Evolutionary conservation across 257 asterid species (phyloP), one percentile per base, ranked within the genome.

Genomic region (Solanum corneliomulleri): DNA sequence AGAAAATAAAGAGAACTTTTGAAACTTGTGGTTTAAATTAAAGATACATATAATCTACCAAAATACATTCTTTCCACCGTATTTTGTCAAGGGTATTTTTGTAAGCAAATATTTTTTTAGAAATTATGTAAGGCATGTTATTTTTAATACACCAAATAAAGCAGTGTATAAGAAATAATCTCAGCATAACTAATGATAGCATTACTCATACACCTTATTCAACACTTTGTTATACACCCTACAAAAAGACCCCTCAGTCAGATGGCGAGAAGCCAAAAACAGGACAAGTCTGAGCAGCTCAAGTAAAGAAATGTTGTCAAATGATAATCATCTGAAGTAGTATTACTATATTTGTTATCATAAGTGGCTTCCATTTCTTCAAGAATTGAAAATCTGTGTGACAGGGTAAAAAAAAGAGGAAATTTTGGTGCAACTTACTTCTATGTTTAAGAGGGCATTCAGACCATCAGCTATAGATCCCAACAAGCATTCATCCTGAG

Each of bases 401-500:
- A 80, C 60, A n/a, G 82, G 58, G 84, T 20, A 15, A 71, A 83
- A 66, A 86, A 82, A 85, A 70, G 66, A 37, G 85, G 52, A 44
- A 70, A 25, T 60, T 5, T 75, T 42, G 16, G 31, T 10, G 76
- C 45, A 86, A 86, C 98, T 93, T 92, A 97, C 99, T 93, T 96
- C 99, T 87, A 97, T 93, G 86, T 89, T 94, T 66, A 97, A 90
- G 88, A 97, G 92, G 56, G 99, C 95, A 89, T 96, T 96, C 85
- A 97, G 91, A 60, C 99, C 99, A 77, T 96, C 98, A 90, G 94
- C 98, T 89, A 97, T 89, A 37, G 98, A 90, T 52, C 93, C 89
- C 93, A 96, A 88, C 85, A 94, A 88, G 90, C 78, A 86, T 86
- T 92, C 90, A 91, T 95, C 98, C 99, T 97, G 94, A 72, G n/a